Evolutionary conservation across 2,329 filamentous ascomycete genomes (phyloP).

Genomic region (Nakataea oryzae): DNA sequence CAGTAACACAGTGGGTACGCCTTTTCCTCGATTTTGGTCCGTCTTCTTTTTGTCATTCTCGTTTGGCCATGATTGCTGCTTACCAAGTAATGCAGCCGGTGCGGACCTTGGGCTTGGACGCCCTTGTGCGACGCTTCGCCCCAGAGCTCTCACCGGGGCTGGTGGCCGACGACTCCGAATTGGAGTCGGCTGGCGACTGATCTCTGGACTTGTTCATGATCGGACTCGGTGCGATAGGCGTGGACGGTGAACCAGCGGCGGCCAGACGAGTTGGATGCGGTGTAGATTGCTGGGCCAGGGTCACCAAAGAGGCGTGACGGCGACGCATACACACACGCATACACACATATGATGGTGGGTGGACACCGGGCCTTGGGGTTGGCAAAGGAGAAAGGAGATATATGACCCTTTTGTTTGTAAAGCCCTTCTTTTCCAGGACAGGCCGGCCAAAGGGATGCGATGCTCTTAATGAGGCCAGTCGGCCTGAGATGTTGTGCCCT

Average conservation of each 20-base stretch:
- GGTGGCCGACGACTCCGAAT: conserved; percentile 2
- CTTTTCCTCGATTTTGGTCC: neutral
- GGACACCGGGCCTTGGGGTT: neutral
- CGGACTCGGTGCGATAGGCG: neutral
- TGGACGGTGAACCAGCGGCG: neutral
- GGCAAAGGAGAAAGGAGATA: neutral
- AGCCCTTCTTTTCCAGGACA: neutral
- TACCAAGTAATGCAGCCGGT: conserved; percentile 30
- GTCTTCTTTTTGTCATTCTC: neutral
- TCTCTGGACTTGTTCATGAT: neutral
- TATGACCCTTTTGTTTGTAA: neutral
- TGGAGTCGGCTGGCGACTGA: conserved; percentile 1
- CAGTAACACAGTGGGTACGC: neutral
- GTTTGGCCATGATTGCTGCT: conserved; percentile 6
- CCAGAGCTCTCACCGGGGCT: neutral
- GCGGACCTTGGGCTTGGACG: conserved; percentile 26
- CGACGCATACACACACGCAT: neutral
- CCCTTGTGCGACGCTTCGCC: conserved; percentile 15
- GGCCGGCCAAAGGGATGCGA: neutral
- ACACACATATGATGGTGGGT: no score
- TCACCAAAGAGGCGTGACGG: no score
- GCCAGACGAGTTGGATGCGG: neutral
- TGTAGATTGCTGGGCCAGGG: neutral
- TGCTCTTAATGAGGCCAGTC: neutral
- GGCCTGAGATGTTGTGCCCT: neutral